Percentiles rank a stretch among this genome's conserved stretches.
phyloP scores from a whole-genome alignment of 441 rosid species.

The Bruguiera hainesii region DNA sequence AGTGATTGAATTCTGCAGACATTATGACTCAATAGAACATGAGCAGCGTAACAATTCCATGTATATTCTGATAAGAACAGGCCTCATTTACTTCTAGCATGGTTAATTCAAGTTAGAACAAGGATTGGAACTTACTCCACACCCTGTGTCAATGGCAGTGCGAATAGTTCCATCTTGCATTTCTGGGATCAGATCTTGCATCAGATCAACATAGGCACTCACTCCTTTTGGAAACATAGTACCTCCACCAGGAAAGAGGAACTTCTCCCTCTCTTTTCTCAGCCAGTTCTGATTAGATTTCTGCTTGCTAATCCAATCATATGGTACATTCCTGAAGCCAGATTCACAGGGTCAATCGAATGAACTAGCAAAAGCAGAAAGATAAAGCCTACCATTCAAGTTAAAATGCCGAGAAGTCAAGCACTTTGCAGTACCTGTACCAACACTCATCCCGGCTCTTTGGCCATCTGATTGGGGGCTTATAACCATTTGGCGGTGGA shows the following conservation, averaged over 20 bases:
- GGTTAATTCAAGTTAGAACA: not conserved
- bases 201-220: constrained; percentile 84
- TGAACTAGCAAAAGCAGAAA: constrained; percentile 5
- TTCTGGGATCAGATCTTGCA: constrained; percentile 91
- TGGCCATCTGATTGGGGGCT: constrained; percentile 92
- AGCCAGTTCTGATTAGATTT: constrained; percentile 97
- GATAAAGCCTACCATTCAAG: not conserved
- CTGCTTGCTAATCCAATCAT: constrained; percentile 92
- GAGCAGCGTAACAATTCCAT: not conserved
- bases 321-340: constrained; percentile 85
- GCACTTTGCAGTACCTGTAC: constrained; percentile 63
- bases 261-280: constrained; percentile 84
- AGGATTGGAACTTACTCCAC: constrained; percentile 61
- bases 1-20: constrained; percentile 4
- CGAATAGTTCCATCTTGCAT: constrained; percentile 91
- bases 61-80: not conserved
- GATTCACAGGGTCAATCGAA: constrained; percentile 13
- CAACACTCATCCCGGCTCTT: constrained; percentile 88
- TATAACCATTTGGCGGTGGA: constrained; percentile 95
- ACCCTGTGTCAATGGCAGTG: constrained; percentile 95
- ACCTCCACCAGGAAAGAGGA: constrained; percentile 95
- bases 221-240: constrained; percentile 98
- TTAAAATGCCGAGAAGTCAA: constrained; percentile 4
- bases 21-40: not conserved
- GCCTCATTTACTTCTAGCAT: no score